Base-by-base conservation (phyloP, 2,329 filamentous ascomycete genomes). In the Plectosphaerella plurivora region DNA sequence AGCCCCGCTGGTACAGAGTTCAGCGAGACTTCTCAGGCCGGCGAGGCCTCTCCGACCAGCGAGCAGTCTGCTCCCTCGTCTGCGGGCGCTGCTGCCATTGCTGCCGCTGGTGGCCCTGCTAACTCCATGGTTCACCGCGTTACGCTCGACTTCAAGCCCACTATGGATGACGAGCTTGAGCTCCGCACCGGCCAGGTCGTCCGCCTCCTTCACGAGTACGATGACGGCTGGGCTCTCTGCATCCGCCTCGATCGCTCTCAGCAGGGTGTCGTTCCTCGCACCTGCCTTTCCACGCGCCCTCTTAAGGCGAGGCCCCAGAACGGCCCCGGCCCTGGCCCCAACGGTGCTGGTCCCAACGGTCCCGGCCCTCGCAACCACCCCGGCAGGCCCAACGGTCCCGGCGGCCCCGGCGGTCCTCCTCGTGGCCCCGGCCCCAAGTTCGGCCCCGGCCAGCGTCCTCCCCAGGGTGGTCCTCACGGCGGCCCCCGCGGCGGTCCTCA, bases 201-300 rank as follows among this genome's bases (percentile, higher is more conserved):
- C 49, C 83, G 93, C 58, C 76, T 99, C 58, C 77, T 97, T 50
- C 93, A 97, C 65, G 92, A 96, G 71, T 99, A 97, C 63, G 94
- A 99, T 66, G 94, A 99, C 72, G 94, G 94, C 63, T 99, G 94
- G 94, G 90, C 92, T 64, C 89, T 97, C 51, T 97, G 91, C 70
- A 88, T 91, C 60, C 88, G 87, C 59, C 86, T 97, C 62, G 92
- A 97, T 70, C 88, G 91, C 58, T 92, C 91, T 55, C 81, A 89
- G 62, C 92, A 97, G 75, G 94, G 94, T 75, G 94, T 97, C 50
- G 90, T 89, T 53, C 94, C 94, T 14, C 85, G 94, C 60, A 96
- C 92, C 37, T 99, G 94, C 73, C 79, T 99, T 48, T 97, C 94
- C 14, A 89, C 91, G 53, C 86, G 91, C 48, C 91, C 93, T 16